These are phyloP conservation scores for Vitis riparia DNA, from an alignment of 164 flowering plant species.

Conservation along the genomic window DNA sequence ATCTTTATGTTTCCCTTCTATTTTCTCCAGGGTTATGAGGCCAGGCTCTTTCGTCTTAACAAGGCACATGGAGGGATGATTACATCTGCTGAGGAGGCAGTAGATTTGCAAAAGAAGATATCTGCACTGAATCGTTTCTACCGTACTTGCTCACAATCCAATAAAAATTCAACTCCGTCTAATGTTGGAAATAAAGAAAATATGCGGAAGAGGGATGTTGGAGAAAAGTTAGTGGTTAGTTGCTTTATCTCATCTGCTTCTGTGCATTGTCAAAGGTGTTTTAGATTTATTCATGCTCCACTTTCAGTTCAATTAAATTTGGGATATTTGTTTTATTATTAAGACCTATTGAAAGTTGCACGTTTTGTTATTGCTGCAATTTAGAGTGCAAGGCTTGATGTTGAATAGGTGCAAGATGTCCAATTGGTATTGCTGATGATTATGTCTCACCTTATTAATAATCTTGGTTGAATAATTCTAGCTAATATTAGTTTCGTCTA, in stretches of 20 bases:
- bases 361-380: no score
- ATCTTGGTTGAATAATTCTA: no score
- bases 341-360: no score
- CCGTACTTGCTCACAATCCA: slow-evolving; percentile 44
- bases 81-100: slow-evolving; percentile 80
- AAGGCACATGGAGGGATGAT: slow-evolving; percentile 59
- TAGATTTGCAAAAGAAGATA: slow-evolving; percentile 67
- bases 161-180: slow-evolving; percentile 35
- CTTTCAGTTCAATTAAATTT: no score
- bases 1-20: slow-evolving; percentile 3
- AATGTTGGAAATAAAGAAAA: slow-evolving; percentile 27
- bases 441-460: no score
- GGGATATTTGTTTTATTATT: no score
- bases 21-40: slow-evolving; percentile 67
- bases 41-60: slow-evolving; percentile 74
- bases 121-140: slow-evolving; percentile 68
- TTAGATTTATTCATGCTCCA: slow-evolving; percentile 8
- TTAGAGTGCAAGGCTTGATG: no score
- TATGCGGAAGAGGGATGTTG: slow-evolving; percentile 53
- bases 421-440: no score
- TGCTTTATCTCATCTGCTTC: slow-evolving; percentile 1
- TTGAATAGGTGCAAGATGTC: no score
- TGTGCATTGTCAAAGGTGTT: neutral
- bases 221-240: slow-evolving; percentile 69
- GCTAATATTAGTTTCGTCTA: no score